These are phyloP conservation scores for Suhomyces maxii DNA, from an alignment of 1,139 yeast genomes.

Conservation along the genomic window DNA sequence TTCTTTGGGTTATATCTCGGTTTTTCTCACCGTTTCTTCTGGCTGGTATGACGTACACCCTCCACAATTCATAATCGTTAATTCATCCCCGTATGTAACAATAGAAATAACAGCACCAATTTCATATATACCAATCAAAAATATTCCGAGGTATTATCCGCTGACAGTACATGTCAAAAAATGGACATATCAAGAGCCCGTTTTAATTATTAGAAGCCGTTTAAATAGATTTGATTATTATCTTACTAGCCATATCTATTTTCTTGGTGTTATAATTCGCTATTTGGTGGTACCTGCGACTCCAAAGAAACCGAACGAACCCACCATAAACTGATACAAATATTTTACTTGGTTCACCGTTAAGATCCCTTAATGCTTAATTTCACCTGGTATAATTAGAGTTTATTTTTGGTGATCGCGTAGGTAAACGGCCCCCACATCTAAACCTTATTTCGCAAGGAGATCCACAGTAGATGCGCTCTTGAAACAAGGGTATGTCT, in stretches of 20 bases:
- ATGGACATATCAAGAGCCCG: too few relatives aligned
- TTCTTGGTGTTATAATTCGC: too few relatives aligned
- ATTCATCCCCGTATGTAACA: background rate
- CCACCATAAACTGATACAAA: too few relatives aligned
- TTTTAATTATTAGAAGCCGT: too few relatives aligned
- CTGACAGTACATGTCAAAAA: too few relatives aligned
- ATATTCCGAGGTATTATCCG: background rate
- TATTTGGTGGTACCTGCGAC: too few relatives aligned
- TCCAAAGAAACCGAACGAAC: too few relatives aligned
- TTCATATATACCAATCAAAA: background rate
- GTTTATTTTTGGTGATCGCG: background rate
- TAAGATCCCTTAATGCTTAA: background rate
- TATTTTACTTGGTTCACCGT: background rate
- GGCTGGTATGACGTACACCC: too few relatives aligned
- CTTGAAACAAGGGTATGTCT: background rate
- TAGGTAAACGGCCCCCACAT: background rate
- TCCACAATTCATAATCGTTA: background rate
- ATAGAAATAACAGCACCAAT: background rate
- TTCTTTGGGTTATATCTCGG: too few relatives aligned
- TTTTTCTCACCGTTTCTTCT: too few relatives aligned
- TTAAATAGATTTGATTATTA: too few relatives aligned
- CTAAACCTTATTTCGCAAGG: background rate
- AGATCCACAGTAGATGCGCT: background rate
- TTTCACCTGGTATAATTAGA: background rate
- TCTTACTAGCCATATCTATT: too few relatives aligned